These are phyloP conservation scores for Dioscorea zingiberensis DNA, from an alignment of 106 monocot genomes.

Conservation along the genomic window DNA sequence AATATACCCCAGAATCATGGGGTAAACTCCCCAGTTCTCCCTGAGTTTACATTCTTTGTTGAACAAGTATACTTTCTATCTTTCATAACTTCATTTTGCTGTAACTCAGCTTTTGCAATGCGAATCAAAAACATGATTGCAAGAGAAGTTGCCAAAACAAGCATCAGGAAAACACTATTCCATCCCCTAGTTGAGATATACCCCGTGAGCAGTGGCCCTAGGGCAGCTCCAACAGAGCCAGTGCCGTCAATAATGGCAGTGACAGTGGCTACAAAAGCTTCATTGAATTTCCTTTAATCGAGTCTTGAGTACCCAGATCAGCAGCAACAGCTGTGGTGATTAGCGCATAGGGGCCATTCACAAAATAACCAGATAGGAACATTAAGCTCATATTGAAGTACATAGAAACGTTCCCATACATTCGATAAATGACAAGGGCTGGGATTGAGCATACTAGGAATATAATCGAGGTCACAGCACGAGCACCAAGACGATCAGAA, in stretches of 20 bases:
- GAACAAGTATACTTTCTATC: neutral
- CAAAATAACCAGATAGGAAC: conserved; percentile 85
- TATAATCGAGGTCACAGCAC: conserved; percentile 59
- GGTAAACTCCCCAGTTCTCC: neutral
- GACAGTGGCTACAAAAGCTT: conserved; percentile 89
- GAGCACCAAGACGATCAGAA: conserved; percentile 68
- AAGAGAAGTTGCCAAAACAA: conserved; percentile 62
- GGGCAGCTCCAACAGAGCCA: conserved; percentile 85
- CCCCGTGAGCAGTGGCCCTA: conserved; percentile 86
- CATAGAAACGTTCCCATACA: conserved; percentile 55
- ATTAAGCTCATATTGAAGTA: conserved; percentile 57
- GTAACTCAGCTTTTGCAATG: conserved; percentile 70
- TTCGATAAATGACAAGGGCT: conserved; percentile 55
- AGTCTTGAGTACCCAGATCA: conserved; percentile 78
- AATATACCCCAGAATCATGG: no score
- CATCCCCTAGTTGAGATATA: conserved; percentile 85
- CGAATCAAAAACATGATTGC: conserved; percentile 63
- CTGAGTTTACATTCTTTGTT: neutral
- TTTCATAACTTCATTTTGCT: no score
- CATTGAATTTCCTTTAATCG: conserved; percentile 53
- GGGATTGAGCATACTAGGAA: conserved; percentile 81
- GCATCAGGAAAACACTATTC: conserved; percentile 85
- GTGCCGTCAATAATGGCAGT: conserved; percentile 96
- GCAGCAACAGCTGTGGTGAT: conserved; percentile 92
- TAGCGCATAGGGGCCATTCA: conserved; percentile 90